phyloP scores from a whole-genome alignment of 345 rosid genomes.

The Eucalyptus guilfoylei region DNA sequence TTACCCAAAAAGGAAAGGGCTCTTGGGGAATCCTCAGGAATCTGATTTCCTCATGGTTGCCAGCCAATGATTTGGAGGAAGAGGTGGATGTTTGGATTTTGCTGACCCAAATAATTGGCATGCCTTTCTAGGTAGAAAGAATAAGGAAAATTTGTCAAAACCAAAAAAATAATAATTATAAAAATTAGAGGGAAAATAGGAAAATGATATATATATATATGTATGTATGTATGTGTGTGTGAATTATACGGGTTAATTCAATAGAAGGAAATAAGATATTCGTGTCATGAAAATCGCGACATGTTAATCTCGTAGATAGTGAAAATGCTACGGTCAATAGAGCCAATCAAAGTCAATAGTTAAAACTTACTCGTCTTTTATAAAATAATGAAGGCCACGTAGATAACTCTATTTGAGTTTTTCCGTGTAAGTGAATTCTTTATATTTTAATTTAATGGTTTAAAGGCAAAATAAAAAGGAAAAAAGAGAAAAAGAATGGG shows the following conservation, averaged over 20 bases:
- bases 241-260: not conserved
- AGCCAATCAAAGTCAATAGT: not conserved
- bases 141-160: not conserved
- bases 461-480: not conserved
- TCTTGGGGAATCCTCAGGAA: not conserved
- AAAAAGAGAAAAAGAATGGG: not conserved
- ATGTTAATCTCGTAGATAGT: not conserved
- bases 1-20: not conserved
- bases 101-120: not conserved
- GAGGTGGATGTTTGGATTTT: not conserved
- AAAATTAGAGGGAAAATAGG: not conserved
- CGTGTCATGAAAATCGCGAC: rapidly evolving
- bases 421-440: not conserved
- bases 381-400: not conserved
- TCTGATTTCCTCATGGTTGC: not conserved
- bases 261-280: not conserved
- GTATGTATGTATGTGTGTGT: too few species aligned
- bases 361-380: not conserved
- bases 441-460: not conserved
- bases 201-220: too few species aligned
- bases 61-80: not conserved
- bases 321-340: not conserved
- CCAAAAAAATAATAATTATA: not conserved
- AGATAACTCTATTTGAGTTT: not conserved
- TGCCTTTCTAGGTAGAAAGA: not conserved